Evolutionary conservation across 2,329 filamentous ascomycete species (phyloP).

Genomic region (Aspergillus persii): DNA sequence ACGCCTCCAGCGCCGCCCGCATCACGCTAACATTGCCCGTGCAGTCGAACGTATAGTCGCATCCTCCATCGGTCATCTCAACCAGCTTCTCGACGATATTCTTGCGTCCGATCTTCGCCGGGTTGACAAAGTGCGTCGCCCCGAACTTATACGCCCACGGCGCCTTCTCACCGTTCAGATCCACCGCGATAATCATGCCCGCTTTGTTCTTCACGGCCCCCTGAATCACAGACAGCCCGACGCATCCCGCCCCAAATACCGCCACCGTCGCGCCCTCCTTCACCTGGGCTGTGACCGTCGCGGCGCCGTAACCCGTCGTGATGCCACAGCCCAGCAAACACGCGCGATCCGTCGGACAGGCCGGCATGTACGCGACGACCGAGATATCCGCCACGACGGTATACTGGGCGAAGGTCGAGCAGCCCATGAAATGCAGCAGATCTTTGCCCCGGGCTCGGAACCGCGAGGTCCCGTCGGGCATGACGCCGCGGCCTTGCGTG

Average conservation of each 20-base stretch:
- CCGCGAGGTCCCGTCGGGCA: conserved; percentile 93
- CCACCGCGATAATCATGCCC: conserved; percentile 60
- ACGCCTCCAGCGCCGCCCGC: conserved; percentile 92
- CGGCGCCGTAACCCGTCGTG: conserved; percentile 96
- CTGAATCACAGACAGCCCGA: conserved; percentile 92
- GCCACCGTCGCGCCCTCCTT: conserved; percentile 88
- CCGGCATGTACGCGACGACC: conserved; percentile 84
- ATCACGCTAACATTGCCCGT: conserved; percentile 96
- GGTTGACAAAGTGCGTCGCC: conserved; percentile 95
- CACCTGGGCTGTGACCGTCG: conserved; percentile 85
- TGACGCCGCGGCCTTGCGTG: conserved; percentile 91
- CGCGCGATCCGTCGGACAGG: conserved; percentile 92
- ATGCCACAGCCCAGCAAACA: conserved; percentile 97
- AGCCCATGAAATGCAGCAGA: conserved; percentile 98
- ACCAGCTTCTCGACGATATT: conserved; percentile 88
- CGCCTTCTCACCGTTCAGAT: conserved; percentile 86
- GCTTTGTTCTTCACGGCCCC: conserved; percentile 84
- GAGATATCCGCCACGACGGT: conserved; percentile 98
- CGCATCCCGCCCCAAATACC: conserved; percentile 92
- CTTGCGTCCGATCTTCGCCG: conserved; percentile 69
- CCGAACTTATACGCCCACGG: conserved; percentile 91
- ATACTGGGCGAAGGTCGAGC: conserved; percentile 97
- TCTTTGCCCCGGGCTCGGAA: conserved; percentile 94
- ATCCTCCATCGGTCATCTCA: conserved; percentile 96
- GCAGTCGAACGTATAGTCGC: conserved; percentile 99